phyloP scores from a whole-genome alignment of 1,284 basidiomycete species.

The Ceratobasidium sp. region DNA sequence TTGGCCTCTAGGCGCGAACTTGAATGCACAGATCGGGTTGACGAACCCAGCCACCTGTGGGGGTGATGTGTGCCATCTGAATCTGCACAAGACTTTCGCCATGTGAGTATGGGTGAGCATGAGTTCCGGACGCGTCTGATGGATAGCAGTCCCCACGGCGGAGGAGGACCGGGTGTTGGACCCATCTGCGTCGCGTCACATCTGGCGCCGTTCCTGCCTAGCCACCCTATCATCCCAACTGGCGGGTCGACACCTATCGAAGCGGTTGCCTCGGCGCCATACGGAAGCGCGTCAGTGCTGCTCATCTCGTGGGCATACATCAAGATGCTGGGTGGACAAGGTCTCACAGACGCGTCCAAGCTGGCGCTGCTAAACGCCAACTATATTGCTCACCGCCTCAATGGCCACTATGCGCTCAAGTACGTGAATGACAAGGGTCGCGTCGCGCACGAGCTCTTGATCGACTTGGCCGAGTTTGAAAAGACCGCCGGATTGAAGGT shows the following conservation, averaged over 20 bases:
- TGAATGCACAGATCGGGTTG: conserved; percentile 94
- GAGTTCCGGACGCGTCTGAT: conserved; percentile 38
- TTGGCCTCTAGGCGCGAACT: conserved; percentile 70
- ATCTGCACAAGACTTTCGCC: conserved; percentile 95
- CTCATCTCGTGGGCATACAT: conserved; percentile 98
- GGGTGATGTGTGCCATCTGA: conserved; percentile 97
- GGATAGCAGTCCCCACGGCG: conserved; percentile 84
- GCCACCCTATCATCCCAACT: conserved; percentile 79
- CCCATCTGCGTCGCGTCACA: conserved; percentile 96
- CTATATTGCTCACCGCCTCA: conserved; percentile 91
- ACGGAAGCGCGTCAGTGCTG: conserved; percentile 92
- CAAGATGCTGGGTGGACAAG: conserved; percentile 95
- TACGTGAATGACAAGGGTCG: conserved; percentile 90
- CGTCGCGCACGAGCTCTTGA: conserved; percentile 94
- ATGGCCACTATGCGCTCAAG: conserved; percentile 84
- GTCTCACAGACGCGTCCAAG: conserved; percentile 84
- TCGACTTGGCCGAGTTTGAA: conserved; percentile 95
- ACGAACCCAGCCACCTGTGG: conserved; percentile 96
- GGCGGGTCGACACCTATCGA: conserved; percentile 79
- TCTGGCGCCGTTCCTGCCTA: conserved; percentile 92
- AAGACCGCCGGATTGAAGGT: conserved; percentile 88
- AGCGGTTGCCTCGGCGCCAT: conserved; percentile 91
- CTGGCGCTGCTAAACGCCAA: conserved; percentile 93
- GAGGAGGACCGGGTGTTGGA: conserved; percentile 94
- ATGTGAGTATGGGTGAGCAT: conserved; percentile 61